Evolutionary conservation across 305 asterid genomes (phyloP), one percentile per base, ranked within the genome.

Genomic region (Ilex paraguariensis): DNA sequence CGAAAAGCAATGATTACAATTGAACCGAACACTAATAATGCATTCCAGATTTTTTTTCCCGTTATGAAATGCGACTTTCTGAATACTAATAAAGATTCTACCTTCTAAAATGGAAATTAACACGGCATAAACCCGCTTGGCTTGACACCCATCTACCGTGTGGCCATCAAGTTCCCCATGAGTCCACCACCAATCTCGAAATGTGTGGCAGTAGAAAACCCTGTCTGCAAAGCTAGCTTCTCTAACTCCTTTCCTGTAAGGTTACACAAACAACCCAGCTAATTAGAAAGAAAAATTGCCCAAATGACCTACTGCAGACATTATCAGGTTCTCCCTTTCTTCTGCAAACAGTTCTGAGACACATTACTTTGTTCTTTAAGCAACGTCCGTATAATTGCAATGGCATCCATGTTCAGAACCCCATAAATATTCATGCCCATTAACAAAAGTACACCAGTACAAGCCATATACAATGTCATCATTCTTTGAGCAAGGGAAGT

Each of bases 151-250:
- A 51, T 56, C 61, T 82, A 82, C 15, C 81, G 74, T 3, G 77
- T 78, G 39, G 90, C 90, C 9, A 83, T 86, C 75, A 88, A 75
- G 81, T 84, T 85, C 32, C 95, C 94, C 96, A 88, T 81, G 42
- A 86, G 70, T 54, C 95, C 94, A 6, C 79, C 78, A 61, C 71
- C 87, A 57, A 78, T 75, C 67, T 80, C 94, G 33, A 73, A 86
- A 79, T 79, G 83, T 67, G 66, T 79, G 65, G 91, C 90, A 63
- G 66, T 65, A 46, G 85, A 73, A 79, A 91, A 91, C 28, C 96
- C 94, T 28, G 81, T 77, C 74, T 77, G 87, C 54, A 77, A 61
- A 62, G 91, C 95, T 60, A 83, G 81, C 81, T 80, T 76, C 90
- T 86, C 95, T 77, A 88, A 72, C 74, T 91, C 96, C 8, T 77